These are phyloP conservation scores for Pythium vanterpoolii DNA, from an alignment of 352 stramenopile genomes.

Conservation along the genomic window DNA sequence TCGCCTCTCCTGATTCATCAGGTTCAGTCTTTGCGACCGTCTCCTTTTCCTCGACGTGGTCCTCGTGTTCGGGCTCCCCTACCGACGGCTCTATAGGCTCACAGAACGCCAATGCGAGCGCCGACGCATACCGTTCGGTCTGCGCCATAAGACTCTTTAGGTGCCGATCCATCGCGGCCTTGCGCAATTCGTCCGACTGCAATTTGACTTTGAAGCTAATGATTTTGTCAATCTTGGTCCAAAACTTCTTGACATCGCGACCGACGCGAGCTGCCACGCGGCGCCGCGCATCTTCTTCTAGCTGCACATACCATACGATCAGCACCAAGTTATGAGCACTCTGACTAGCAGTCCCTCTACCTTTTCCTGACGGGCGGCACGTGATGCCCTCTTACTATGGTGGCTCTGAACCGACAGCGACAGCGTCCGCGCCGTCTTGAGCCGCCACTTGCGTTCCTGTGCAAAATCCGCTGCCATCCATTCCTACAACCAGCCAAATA, in stretches of 20 bases:
- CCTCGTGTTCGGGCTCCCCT: not conserved
- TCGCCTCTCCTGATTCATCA: not conserved
- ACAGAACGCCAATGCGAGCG: constrained; percentile 66
- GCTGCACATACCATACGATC: constrained; percentile 11
- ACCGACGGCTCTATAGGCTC: constrained; percentile 1
- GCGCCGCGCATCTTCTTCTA: constrained; percentile 39
- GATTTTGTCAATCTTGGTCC: constrained; percentile 98
- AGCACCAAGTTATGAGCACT: not conserved
- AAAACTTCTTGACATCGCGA: constrained; percentile 92
- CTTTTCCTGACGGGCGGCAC: constrained; percentile 32
- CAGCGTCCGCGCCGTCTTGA: constrained; percentile 72
- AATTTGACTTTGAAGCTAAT: constrained; percentile 97
- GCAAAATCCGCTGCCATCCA: constrained; percentile 94
- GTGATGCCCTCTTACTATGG: constrained; percentile 45
- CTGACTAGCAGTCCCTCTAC: constrained; percentile 7
- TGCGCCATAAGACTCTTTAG: constrained; percentile 94
- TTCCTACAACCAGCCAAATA: too few species aligned
- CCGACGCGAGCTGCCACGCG: constrained; percentile 77
- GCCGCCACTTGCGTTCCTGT: constrained; percentile 86
- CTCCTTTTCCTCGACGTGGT: constrained; percentile 4
- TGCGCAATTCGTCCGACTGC: constrained; percentile 78
- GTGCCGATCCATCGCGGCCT: constrained; percentile 95
- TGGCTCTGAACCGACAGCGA: constrained; percentile 54
- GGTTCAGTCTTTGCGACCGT: not conserved
- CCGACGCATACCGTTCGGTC: constrained; percentile 95